Conservation (phyloP, 345 rosid species). For the Eucalyptus guilfoylei region DNA sequence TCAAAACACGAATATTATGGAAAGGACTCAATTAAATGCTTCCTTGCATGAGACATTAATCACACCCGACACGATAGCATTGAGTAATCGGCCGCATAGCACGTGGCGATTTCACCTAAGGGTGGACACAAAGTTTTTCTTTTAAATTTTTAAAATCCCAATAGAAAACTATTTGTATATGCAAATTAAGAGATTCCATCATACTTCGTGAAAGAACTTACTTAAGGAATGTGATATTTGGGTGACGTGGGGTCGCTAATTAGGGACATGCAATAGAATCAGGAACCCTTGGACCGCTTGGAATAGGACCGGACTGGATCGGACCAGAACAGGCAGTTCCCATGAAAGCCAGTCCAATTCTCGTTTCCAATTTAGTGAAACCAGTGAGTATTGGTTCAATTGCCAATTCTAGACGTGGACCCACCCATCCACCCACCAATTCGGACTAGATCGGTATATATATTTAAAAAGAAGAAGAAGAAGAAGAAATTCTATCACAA, state of each 20-base stretch:
- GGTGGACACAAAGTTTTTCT: not conserved
- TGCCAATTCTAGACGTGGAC: no score
- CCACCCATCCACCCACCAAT: no score
- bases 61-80: not conserved
- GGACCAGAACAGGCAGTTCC: accelerated
- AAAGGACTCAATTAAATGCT: no score
- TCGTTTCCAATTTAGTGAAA: no score
- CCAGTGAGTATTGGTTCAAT: no score
- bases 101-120: not conserved
- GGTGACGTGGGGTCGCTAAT: not conserved
- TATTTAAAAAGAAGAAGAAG: no score
- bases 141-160: not conserved
- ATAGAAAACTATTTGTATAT: not conserved
- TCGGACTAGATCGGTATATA: no score
- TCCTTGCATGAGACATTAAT: not conserved
- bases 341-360: no score
- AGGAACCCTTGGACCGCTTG: no score
- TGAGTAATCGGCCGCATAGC: not conserved
- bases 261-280: no score
- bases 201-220: not conserved
- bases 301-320: accelerated
- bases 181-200: not conserved
- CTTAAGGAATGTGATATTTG: not conserved
- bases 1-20: no score
- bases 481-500: no score